Evolutionary conservation across 2,329 filamentous ascomycete genomes (phyloP), one percentile per base, ranked within the genome.

Genomic region (Bipolaris zeicola): DNA sequence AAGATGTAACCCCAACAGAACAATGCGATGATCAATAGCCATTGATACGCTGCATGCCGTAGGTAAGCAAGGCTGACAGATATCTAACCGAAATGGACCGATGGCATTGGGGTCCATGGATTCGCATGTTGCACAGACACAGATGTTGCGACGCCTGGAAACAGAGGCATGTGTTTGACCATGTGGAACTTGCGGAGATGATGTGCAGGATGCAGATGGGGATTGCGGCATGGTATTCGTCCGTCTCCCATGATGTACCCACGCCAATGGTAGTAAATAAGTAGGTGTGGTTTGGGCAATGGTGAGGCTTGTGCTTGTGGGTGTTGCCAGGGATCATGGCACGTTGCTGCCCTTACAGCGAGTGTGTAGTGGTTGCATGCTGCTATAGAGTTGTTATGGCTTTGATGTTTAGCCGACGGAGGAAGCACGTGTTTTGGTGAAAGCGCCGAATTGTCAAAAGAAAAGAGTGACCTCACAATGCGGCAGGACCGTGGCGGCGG

Each of bases 1-100:
- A 66, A 69, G 61, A 66, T 68, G 69, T 69, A 72, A 70, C 69
- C 65, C 60, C 56, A 63, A 64, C 66, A 67, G 66, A 68, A 65
- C 64, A 67, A 65, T 57, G 55, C 51, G 60, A 67, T 67, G 60
- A 66, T 58, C 62, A 68, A 60, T 52, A 24, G 48, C 62, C 57
- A 62, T 42, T 65, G 58, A 67, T 67, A 66, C 55, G 63, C 58
- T 59, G 57, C 53, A 61, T 26, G 31, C 56, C 58, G 61, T 68
- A 65, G 58, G 33, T 18, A 22, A 39, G 63, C 60, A 22, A 39
- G 63, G 61, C 54, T 51, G 57, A 20, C 24, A 55, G 51, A 61
- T 52, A 48, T 34, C 63, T 67, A 69, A 60, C 64, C 68, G 65
- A 66, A 56, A 51, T 59, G 55, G 55, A 53, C 61, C 57, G 39